Base-by-base conservation (phyloP, 2,329 filamentous ascomycete genomes). In the Sporothrix sp. region DNA sequence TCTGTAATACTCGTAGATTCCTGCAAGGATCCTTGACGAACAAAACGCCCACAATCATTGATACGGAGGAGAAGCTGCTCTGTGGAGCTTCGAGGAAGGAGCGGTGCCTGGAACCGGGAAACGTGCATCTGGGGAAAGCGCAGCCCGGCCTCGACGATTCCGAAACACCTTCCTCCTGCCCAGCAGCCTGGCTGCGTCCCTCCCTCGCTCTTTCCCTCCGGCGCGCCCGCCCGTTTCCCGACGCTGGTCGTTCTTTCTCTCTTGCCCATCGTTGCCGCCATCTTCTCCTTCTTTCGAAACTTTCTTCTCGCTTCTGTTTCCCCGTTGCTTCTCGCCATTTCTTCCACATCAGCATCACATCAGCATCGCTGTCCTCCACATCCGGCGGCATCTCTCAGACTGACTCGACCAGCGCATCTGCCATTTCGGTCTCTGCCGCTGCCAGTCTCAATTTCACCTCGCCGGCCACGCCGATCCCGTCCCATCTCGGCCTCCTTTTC, bases 301-400 rank as follows among this genome's bases (percentile, higher is more conserved):
- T 48, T 28, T 40, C 53, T 54, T 55, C 58, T 54, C 50, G 27
- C 20, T 20, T 51, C 55, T 53, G 52, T 55, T 48, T 53, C 36
- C 50, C 47, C 45, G 44, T 52, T 44, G 42, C 49, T 54, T 55
- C 45, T 59, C 56, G 32, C 45, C 58, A 52, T 58, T 60, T 61
- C 58, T 60, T 52, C 61, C 56, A 57, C 61, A 57, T 61, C 58
- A 58, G 52, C 42, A 32, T 39, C 46, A 28, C 10, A 5, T 28
- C 25, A 6, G 25, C 25, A 28, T 28, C 25, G 25, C 14, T 45
- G 27, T 53, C 54, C 35, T 48, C 25, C 35, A 30, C 35, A 38
- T 32, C 45, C 45, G 43, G 21, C 32, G 36, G 40, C 51, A 50
- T 46, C 46, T 39, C 39, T 48, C 38, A n/a, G 25, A 9, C 38